Evolutionary conservation across 2,329 filamentous ascomycete species (phyloP).

Genomic region (Tolypocladium ovalisporum): DNA sequence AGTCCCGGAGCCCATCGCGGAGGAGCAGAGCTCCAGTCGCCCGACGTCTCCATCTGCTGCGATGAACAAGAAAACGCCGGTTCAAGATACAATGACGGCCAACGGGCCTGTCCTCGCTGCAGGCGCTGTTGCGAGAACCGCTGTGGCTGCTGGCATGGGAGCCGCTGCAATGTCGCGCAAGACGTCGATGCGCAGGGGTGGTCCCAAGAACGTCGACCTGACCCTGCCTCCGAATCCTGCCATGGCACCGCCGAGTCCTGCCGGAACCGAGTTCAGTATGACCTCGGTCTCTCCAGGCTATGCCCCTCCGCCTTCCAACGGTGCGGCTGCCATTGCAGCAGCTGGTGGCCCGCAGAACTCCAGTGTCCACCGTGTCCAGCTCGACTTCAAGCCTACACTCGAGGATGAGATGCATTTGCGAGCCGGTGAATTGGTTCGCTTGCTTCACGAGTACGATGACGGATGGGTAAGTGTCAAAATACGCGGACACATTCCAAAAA

Average conservation of each 20-base stretch:
- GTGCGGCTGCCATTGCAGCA: constrained; percentile 50
- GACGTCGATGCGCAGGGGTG: constrained; percentile 44
- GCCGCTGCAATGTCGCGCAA: constrained; percentile 36
- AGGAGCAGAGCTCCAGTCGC: constrained; percentile 15
- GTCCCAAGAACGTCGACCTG: constrained; percentile 41
- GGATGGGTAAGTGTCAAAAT: constrained; percentile 71
- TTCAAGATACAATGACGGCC: constrained; percentile 24
- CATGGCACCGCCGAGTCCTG: constrained; percentile 43
- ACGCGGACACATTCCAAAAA: no score
- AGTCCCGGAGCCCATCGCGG: constrained; percentile 28
- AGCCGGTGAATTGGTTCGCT: constrained; percentile 72
- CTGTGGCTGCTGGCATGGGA: constrained; percentile 25
- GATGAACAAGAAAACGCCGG: neutral
- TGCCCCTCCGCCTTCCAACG: constrained; percentile 21
- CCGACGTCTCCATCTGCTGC: constrained; percentile 11
- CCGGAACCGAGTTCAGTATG: constrained; percentile 52
- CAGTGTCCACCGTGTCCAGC: constrained; percentile 80
- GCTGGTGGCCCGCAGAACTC: constrained; percentile 48
- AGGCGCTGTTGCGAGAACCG: constrained; percentile 10
- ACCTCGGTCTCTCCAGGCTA: constrained; percentile 39
- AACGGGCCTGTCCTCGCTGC: constrained; percentile 24
- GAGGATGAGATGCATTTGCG: constrained; percentile 79
- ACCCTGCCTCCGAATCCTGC: constrained; percentile 29
- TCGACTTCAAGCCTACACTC: constrained; percentile 89
- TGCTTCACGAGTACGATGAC: constrained; percentile 95